Evolutionary conservation across 768 basidiomycete genomes (phyloP).

Genomic region (Mycena metata): DNA sequence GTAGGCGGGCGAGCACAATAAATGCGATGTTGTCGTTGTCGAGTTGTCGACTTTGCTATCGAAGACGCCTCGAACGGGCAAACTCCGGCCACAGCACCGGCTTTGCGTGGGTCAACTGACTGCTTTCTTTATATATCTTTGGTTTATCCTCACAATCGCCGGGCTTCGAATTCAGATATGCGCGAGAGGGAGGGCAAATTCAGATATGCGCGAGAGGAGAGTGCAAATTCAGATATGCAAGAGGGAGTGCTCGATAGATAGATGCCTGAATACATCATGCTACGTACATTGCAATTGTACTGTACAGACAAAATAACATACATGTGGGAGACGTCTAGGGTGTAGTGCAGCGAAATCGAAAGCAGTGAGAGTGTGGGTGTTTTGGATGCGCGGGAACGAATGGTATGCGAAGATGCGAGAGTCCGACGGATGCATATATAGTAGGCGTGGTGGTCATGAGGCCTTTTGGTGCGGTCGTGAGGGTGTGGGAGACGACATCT

Average conservation of each 20-base stretch:
- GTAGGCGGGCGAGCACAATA: too few species aligned
- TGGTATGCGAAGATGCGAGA: conserved; percentile 23
- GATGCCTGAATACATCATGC: conserved; percentile 23
- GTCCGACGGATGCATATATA: conserved; percentile 20
- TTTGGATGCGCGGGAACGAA: conserved; percentile 22
- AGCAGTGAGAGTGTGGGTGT: conserved; percentile 16
- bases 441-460: conserved; percentile 18
- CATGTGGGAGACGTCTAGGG: conserved; percentile 22
- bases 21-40: too few species aligned
- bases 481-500: conserved; percentile 9
- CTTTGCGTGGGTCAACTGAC: conserved; percentile 2
- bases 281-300: conserved; percentile 29
- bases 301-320: conserved; percentile 31
- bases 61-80: conserved; percentile 2
- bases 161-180: conserved; percentile 1
- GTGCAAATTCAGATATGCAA: too few species aligned
- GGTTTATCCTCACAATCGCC: conserved; percentile 17
- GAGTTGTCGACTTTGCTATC: not conserved
- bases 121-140: conserved; percentile 12
- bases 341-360: conserved; percentile 14
- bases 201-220: not conserved
- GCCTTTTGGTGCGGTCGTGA: conserved; percentile 32
- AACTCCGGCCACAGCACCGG: conserved; percentile 24
- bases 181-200: not conserved
- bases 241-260: not conserved